A percentile compares a stretch with the other conserved stretches of the same genome.
phyloP scores from a whole-genome alignment of 2,329 filamentous ascomycete genomes.

The Drechslera avenae region DNA sequence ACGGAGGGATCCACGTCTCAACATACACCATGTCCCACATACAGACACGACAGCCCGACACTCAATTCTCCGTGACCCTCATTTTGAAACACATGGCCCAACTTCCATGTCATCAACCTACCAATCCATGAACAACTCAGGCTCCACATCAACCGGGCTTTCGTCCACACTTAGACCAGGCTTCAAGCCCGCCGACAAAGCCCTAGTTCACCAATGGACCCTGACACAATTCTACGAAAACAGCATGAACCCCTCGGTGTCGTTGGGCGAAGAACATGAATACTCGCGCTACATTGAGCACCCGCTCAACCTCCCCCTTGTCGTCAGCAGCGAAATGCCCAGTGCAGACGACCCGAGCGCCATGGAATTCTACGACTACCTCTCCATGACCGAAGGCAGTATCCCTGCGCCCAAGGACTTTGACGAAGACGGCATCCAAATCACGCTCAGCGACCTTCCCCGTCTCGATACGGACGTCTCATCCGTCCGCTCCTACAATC shows the following conservation, averaged over 20 bases:
- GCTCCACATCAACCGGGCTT: conserved; percentile 34
- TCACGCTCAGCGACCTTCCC: conserved; percentile 19
- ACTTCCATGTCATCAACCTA: conserved; percentile 26
- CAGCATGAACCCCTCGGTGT: conserved; percentile 84
- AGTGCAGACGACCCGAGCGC: conserved; percentile 55
- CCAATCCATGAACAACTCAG: conserved; percentile 35
- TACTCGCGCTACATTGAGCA: conserved; percentile 88
- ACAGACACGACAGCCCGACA: conserved; percentile 47
- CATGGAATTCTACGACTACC: conserved; percentile 78
- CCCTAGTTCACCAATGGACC: conserved; percentile 83
- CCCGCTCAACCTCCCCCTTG: conserved; percentile 84
- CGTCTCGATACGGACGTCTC: conserved; percentile 32
- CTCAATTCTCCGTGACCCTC: conserved; percentile 51
- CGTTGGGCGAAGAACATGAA: conserved; percentile 75
- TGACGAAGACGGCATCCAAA: conserved; percentile 23
- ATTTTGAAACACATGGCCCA: conserved; percentile 42
- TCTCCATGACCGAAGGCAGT: conserved; percentile 59
- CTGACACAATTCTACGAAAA: conserved; percentile 84
- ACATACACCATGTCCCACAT: conserved; percentile 20
- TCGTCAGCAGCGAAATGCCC: conserved; percentile 71
- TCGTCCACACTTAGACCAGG: conserved; percentile 31
- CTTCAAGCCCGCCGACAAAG: conserved; percentile 70
- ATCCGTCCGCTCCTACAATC: conserved; percentile 34
- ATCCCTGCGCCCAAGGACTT: conserved; percentile 22
- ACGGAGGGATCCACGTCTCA: conserved; percentile 29